Evolutionary conservation across 225 moss, liverwort and hornwort genomes (phyloP), one percentile per base, ranked within the genome.

Genomic region (Sphagnum tenellum): DNA sequence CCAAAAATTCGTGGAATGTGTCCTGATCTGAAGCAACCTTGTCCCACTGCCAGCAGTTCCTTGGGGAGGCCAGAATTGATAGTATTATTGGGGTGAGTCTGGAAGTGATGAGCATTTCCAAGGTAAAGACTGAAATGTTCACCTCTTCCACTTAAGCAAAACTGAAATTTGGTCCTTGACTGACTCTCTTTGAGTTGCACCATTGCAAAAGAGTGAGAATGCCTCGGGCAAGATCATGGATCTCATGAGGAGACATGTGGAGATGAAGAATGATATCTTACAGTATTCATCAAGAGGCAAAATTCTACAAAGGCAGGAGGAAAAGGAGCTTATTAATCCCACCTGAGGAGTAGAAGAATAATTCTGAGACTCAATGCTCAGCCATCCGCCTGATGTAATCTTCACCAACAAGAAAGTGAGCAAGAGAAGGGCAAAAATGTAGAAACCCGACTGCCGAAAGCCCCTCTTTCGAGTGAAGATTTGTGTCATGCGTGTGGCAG

Each of bases 361-460:
- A 12, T 82, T 66, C 13, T 76, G 77, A 11, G 79, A 65, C 71
- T 86, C 81, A 67, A 86, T 80, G 51, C 82, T 77, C 29, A 94
- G 71, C 84, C 84, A 89, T 59, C 84, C 88, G 10, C 83, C 76
- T 0, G 89, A 88, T 3, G 81, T 81, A 60, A 86, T 84, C 66
- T 90, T 94, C 10, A 94, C 69, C 46, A 91, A 48, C 2, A 91
- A 71, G 64, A 89, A 81, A 63, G 86, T 73, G 78, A 94, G 72
- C 47, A 88, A 80, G 8, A 94, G 73, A 13, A 79, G 65, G 49
- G 83, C 72, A 50, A 90, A 84, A 47, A 94, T 69, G 47, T 76
- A 77, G 66, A 94, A 88, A 2, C 74, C 70, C 0, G 80, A 81
- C 48, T 73, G 76, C 56, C 81, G 83, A 57, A 81, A 50, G 66